A percentile compares a stretch with the other conserved stretches of the same genome.
Conservation (phyloP, 306 rosid species). For the Quillaja saponaria region DNA sequence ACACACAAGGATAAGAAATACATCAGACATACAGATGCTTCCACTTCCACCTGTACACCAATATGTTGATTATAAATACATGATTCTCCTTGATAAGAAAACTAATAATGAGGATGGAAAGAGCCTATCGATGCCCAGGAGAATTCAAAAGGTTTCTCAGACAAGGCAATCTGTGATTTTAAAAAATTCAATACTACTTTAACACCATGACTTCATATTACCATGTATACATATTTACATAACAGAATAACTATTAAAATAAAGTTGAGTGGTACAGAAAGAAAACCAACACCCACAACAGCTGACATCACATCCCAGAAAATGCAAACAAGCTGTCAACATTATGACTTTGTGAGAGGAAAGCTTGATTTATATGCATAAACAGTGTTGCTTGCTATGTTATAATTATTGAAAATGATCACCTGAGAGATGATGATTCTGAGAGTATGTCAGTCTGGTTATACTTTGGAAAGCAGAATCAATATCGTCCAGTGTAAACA, state of each 20-base stretch:
- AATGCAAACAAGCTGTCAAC: background rate
- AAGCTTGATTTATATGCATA: background rate
- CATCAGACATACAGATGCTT: background rate
- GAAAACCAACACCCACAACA: slow-evolving; percentile 4
- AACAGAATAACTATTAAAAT: slow-evolving; percentile 1
- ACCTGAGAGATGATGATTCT: slow-evolving; percentile 93
- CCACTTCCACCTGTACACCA: background rate
- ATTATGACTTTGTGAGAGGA: too few relatives aligned
- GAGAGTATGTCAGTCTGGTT: slow-evolving; percentile 89
- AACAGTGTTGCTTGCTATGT: background rate
- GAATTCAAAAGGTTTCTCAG: too few relatives aligned
- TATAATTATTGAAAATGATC: slow-evolving; percentile 4
- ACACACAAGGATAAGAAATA: background rate
- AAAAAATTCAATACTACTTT: too few relatives aligned
- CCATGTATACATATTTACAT: too few relatives aligned
- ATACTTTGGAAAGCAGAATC: slow-evolving; percentile 85
- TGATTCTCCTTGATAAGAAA: background rate
- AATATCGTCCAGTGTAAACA: slow-evolving; percentile 86
- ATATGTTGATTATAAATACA: background rate
- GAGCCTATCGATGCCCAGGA: too few relatives aligned
- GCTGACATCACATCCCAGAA: slow-evolving; percentile 2
- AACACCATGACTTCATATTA: too few relatives aligned
- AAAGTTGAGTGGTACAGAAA: slow-evolving; percentile 9
- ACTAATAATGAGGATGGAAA: too few relatives aligned
- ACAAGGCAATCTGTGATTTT: too few relatives aligned